Evolutionary conservation across 768 basidiomycete genomes (phyloP).

Genomic region (Wakefieldia striispora): DNA sequence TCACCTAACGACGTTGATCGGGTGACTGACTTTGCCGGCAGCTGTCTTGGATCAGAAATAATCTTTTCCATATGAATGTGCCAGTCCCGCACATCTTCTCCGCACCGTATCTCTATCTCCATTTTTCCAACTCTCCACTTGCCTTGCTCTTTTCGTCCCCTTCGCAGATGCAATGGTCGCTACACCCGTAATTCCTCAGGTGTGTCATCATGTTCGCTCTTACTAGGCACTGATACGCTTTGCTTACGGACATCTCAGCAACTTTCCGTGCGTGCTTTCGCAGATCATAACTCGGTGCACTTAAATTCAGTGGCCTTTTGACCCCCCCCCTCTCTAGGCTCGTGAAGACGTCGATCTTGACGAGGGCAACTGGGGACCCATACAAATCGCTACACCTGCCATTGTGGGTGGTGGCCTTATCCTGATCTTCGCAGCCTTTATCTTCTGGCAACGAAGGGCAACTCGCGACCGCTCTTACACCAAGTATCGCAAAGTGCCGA

Average conservation of each 20-base stretch:
- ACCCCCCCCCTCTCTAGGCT: conserved; percentile 7
- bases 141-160: background rate
- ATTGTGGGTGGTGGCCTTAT: conserved; percentile 33
- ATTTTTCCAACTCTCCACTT: background rate
- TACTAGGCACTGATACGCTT: background rate
- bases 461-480: conserved; percentile 2
- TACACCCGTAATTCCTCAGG: conserved; percentile 11
- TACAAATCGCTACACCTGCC: conserved; percentile 36
- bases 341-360: conserved; percentile 4
- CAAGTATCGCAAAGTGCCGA: conserved; percentile 12
- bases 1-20: conserved; percentile 11
- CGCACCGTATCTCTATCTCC: conserved; percentile 22
- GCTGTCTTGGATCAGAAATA: conserved; percentile 13
- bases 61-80: conserved; percentile 13
- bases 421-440: conserved; percentile 15
- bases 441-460: conserved; percentile 25
- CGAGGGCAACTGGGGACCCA: conserved; percentile 18
- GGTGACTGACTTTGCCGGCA: conserved; percentile 11
- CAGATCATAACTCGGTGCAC: background rate
- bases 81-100: conserved; percentile 6
- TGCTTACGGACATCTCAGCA: conserved; percentile 14
- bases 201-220: background rate
- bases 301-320: background rate
- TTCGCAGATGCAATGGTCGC: conserved; percentile 22
- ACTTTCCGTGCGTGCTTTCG: conserved; percentile 18